Evolutionary conservation across 371 early-diverging fungal genomes (phyloP).

Genomic region (Mortierella sp.): DNA sequence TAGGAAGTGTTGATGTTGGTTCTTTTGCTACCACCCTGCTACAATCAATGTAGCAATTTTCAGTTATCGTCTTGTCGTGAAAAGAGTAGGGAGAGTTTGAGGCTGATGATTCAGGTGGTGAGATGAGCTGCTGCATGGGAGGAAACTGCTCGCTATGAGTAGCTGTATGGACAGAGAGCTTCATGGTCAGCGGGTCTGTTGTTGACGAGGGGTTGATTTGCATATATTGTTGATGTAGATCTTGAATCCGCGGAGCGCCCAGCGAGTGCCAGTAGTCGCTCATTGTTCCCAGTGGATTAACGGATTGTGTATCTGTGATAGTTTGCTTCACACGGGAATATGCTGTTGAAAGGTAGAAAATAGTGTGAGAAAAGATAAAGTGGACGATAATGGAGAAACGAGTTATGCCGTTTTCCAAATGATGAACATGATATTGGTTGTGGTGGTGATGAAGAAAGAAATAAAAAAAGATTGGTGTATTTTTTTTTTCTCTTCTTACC

Average conservation of each 20-base stretch:
- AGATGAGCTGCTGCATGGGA: background rate
- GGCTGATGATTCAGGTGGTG: background rate
- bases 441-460: background rate
- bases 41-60: background rate
- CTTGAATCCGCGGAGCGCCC: conserved; percentile 24
- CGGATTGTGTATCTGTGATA: conserved; percentile 24
- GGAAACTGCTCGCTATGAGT: background rate
- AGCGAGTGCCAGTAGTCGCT: conserved; percentile 38
- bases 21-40: background rate
- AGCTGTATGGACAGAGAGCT: background rate
- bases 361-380: background rate
- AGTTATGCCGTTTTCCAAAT: too few species aligned
- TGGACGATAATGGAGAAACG: background rate
- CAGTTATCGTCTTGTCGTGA: background rate
- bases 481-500: conserved; percentile 11
- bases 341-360: conserved; percentile 15
- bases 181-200: background rate
- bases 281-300: conserved; percentile 35
- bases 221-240: conserved; percentile 16
- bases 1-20: background rate
- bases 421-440: too few species aligned
- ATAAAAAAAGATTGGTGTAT: background rate
- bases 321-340: conserved; percentile 43
- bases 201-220: background rate
- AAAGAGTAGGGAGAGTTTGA: background rate